Percentiles rank a stretch among this genome's conserved stretches.
Evolutionary conservation across 2,329 filamentous ascomycete species (phyloP).

Genomic region (Cladobotryum mycophilum): DNA sequence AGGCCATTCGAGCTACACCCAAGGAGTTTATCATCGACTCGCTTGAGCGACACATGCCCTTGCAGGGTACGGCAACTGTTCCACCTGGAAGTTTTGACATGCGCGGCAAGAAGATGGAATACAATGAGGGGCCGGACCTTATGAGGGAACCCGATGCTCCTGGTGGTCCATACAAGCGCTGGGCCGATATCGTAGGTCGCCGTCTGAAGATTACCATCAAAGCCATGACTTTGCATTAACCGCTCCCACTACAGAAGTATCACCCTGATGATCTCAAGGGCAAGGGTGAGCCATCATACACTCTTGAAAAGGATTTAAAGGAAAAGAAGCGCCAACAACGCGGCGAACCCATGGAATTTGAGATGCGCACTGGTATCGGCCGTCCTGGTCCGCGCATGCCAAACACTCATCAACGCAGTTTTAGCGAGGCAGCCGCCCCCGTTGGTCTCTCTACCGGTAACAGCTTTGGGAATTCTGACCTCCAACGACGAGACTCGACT

Average conservation of each 20-base stretch:
- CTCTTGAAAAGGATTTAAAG: constrained; percentile 62
- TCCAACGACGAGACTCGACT: constrained; percentile 35
- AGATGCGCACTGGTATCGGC: constrained; percentile 3
- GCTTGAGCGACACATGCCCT: constrained; percentile 64
- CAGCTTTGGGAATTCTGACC: constrained; percentile 11
- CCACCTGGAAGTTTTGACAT: constrained; percentile 65
- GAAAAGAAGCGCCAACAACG: constrained; percentile 39
- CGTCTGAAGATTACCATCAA: background rate
- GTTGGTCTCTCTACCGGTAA: constrained; percentile 1
- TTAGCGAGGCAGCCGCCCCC: constrained; percentile 29
- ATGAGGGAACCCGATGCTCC: constrained; percentile 64
- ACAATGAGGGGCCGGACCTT: constrained; percentile 80
- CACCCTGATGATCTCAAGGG: constrained; percentile 73
- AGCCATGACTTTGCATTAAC: background rate
- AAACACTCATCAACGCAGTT: constrained; percentile 37
- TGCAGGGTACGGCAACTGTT: constrained; percentile 74
- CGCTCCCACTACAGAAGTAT: constrained; percentile 48
- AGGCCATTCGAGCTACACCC: constrained; percentile 76
- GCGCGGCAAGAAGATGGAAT: constrained; percentile 65
- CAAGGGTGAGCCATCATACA: constrained; percentile 71
- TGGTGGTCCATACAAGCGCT: constrained; percentile 74
- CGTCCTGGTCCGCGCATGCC: background rate
- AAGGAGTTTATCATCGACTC: constrained; percentile 70
- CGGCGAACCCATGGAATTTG: constrained; percentile 2
- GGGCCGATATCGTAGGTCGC: constrained; percentile 62